Evolutionary conservation across 2,329 filamentous ascomycete genomes (phyloP).

Genomic region (Colletotrichum neosansevieriae): DNA sequence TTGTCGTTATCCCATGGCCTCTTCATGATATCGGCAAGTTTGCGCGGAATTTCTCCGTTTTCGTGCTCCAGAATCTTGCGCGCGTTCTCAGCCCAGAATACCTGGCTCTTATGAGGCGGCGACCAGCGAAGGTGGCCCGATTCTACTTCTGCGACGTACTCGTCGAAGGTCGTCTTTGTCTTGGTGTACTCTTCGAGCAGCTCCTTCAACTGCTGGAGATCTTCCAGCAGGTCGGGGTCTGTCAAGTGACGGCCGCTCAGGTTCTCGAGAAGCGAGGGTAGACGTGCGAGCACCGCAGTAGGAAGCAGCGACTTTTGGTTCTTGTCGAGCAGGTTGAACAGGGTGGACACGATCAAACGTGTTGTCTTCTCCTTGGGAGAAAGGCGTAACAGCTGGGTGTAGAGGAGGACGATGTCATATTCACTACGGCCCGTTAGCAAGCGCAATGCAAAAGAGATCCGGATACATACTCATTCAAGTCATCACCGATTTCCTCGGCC

Average conservation of each 20-base stretch:
- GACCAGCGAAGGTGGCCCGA: constrained; percentile 93
- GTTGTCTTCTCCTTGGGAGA: constrained; percentile 99
- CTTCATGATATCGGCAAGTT: constrained; percentile 85
- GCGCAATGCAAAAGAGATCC: not conserved
- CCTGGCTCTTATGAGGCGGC: constrained; percentile 85
- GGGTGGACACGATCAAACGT: constrained; percentile 86
- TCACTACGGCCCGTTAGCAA: constrained; percentile 67
- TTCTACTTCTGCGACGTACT: constrained; percentile 88
- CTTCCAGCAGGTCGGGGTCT: constrained; percentile 73
- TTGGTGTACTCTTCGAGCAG: constrained; percentile 76
- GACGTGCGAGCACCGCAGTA: constrained; percentile 85
- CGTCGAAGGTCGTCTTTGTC: constrained; percentile 83
- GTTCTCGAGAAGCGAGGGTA: constrained; percentile 76
- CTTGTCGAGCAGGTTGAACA: constrained; percentile 83
- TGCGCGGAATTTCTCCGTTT: constrained; percentile 81
- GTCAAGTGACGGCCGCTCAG: constrained; percentile 71
- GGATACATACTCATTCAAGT: constrained; percentile 81
- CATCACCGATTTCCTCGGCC: constrained; percentile 76
- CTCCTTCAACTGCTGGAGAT: constrained; percentile 70
- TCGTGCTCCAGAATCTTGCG: constrained; percentile 87
- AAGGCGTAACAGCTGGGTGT: constrained; percentile 89
- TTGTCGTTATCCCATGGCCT: constrained; percentile 83
- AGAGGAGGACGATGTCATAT: constrained; percentile 91
- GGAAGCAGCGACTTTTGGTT: constrained; percentile 83
- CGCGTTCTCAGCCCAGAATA: constrained; percentile 94